Percentiles rank a stretch among this genome's conserved stretches.
phyloP scores from a whole-genome alignment of 1,284 basidiomycete genomes.

The Austroboletus niveus region DNA sequence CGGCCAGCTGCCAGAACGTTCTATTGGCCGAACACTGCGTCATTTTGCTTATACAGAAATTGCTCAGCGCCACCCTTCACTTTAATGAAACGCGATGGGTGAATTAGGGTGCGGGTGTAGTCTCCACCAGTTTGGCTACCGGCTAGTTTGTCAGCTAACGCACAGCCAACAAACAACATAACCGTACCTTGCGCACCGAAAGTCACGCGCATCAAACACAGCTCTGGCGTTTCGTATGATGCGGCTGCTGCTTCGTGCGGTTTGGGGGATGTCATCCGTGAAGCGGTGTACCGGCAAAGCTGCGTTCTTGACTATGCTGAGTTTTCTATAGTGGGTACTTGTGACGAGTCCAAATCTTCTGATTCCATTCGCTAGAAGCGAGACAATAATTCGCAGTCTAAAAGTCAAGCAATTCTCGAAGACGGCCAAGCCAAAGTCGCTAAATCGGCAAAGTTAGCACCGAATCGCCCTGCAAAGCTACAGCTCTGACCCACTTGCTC shows the following conservation, averaged over 20 bases:
- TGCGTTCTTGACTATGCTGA: conserved; percentile 4
- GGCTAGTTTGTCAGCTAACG: conserved; percentile 23
- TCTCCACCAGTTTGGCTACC: conserved; percentile 17
- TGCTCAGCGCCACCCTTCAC: conserved; percentile 13
- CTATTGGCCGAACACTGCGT: conserved; percentile 10
- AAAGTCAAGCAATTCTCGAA: conserved; percentile 11
- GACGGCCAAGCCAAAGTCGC: conserved; percentile 6
- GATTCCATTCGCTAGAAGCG: conserved; percentile 12
- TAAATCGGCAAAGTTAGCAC: conserved; percentile 12
- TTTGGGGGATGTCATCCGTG: conserved; percentile 5
- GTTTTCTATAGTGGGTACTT: neutral
- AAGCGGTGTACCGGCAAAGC: conserved; percentile 2
- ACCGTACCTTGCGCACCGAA: conserved; percentile 14
- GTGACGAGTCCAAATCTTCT: conserved; percentile 5
- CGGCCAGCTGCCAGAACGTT: conserved; percentile 6
- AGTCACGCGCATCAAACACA: conserved; percentile 13
- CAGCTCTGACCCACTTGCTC: conserved; percentile 18
- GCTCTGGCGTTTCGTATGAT: conserved; percentile 10
- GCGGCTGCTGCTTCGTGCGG: conserved; percentile 1
- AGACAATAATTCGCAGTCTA: conserved; percentile 4
- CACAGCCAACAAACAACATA: conserved; percentile 5
- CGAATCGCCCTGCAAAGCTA: conserved; percentile 17
- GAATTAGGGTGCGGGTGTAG: conserved; percentile 19
- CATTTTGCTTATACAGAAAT: conserved; percentile 10
- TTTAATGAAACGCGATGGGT: conserved; percentile 19